Evolutionary conservation across 169 alveolate species (phyloP), one percentile per base, ranked within the genome.

Genomic region (Plasmodium relictum): DNA sequence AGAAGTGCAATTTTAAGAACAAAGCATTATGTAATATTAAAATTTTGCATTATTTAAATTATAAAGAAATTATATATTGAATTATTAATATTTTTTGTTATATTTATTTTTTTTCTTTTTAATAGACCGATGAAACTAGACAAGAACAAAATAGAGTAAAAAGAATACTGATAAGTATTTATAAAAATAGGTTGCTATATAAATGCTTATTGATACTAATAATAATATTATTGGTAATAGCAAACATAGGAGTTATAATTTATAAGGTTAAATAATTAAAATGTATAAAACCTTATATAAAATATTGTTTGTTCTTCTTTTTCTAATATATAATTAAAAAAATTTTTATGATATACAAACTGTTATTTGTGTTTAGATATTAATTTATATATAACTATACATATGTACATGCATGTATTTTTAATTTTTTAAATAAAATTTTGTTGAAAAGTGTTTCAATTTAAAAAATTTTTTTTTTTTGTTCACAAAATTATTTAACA

Each of bases 171-270:
- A 12, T 66, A 26, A 66, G 83, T 59, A 80, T 80, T 66, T 80
- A 80, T 63, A 56, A 80, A 14, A 80, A 80, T 73, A 80, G 68
- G 73, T 42, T 80, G 54, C 39, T 80, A 31, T 80, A 26, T 37
- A 80, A 80, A 45, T 31, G 71, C 4, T 18, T 80, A 10, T 45
- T 80, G 41, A 65, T 80, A 66, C 5, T 68, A 59, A 68, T 66
- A 2, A 68, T 80, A 50, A 65, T 80, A 52, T 37, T 80, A 8
- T 20, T 80, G 72, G 83, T 62, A 14, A 80, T 80, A 50, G 90
- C 90, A 56, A 80, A 80, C 39, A 69, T 80, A 42, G 90, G 90
- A 18, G 83, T 80, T 39, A 65, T 80, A 52, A 80, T 80, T 52
- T 80, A 80, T 52, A 80, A 80, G 70, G 52, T 80, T 1, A 80